phyloP scores from a whole-genome alignment of 129 eudicot species.

The Centrapalus pauciflorus region DNA sequence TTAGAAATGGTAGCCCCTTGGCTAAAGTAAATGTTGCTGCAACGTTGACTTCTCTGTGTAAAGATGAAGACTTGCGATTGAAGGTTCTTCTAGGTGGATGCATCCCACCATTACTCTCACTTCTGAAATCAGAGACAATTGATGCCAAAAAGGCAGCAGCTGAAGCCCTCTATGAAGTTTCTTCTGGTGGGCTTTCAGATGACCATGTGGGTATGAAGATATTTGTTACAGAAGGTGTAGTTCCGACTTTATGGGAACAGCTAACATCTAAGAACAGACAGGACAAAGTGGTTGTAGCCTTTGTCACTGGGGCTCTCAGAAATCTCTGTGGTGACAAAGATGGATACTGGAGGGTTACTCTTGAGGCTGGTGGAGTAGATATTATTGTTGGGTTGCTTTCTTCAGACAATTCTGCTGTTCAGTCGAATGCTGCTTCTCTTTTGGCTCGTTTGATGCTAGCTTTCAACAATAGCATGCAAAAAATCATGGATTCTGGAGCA shows the following conservation, averaged over 20 bases:
- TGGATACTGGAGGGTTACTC: slow-evolving; percentile 71
- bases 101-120: slow-evolving; percentile 65
- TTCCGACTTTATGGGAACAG: slow-evolving; percentile 77
- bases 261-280: slow-evolving; percentile 38
- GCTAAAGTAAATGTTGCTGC: slow-evolving; percentile 67
- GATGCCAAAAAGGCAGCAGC: slow-evolving; percentile 82
- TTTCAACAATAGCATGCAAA: slow-evolving; percentile 57
- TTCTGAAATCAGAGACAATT: slow-evolving; percentile 53
- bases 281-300: slow-evolving; percentile 73
- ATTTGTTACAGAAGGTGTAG: slow-evolving; percentile 79
- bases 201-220: slow-evolving; percentile 81
- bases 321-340: slow-evolving; percentile 77
- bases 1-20: slow-evolving; percentile 47
- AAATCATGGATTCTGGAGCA: slow-evolving; percentile 70
- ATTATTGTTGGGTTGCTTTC: slow-evolving; percentile 63
- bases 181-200: slow-evolving; percentile 57
- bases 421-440: slow-evolving; percentile 80
- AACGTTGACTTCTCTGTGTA: slow-evolving; percentile 54
- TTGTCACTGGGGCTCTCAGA: slow-evolving; percentile 70
- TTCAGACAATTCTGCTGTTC: slow-evolving; percentile 53
- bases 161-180: slow-evolving; percentile 66
- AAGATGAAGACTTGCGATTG: slow-evolving; percentile 65
- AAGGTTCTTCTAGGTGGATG: slow-evolving; percentile 85
- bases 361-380: slow-evolving; percentile 78
- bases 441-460: slow-evolving; percentile 61